phyloP scores from a whole-genome alignment of 306 rosid genomes.

The Sechiopsis laciniata region DNA sequence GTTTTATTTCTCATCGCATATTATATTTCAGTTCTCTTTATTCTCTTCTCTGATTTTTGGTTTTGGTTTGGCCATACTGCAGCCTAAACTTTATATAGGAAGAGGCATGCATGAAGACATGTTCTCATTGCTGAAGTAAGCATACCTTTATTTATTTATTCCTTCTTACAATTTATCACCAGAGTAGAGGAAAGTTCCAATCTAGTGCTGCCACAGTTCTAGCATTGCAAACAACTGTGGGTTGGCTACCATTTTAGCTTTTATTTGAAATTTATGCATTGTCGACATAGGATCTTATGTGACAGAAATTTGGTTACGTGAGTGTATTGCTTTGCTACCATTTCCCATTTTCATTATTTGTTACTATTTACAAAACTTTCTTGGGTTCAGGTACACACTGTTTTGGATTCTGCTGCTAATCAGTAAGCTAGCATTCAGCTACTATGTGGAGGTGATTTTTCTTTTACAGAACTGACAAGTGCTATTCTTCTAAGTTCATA shows the following conservation, averaged over 20 bases:
- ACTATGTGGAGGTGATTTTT: conserved; percentile 81
- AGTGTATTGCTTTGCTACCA: conserved; percentile 9
- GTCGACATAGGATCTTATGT: background rate
- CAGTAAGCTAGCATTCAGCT: conserved; percentile 95
- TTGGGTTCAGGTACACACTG: conserved; percentile 68
- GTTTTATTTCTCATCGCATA: conserved; percentile 7
- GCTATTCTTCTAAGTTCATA: background rate
- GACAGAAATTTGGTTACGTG: background rate
- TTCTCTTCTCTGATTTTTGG: conserved; percentile 22
- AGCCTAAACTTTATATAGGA: conserved; percentile 89
- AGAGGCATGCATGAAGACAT: conserved; percentile 88
- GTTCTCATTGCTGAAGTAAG: conserved; percentile 80
- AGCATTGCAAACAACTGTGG: conserved; percentile 4
- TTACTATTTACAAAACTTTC: conserved; percentile 22
- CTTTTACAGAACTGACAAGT: background rate
- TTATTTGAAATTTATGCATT: background rate
- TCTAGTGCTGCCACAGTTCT: background rate
- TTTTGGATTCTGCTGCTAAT: conserved; percentile 88
- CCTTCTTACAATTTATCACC: conserved; percentile 1
- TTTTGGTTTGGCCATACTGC: conserved; percentile 37
- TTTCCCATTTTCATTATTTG: background rate
- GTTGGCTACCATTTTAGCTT: background rate
- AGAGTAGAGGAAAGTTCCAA: conserved; percentile 2
- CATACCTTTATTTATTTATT: conserved; percentile 10
- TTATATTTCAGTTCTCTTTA: conserved; percentile 17